phyloP scores from a whole-genome alignment of 768 basidiomycete species.

The Hericium coralloides region DNA sequence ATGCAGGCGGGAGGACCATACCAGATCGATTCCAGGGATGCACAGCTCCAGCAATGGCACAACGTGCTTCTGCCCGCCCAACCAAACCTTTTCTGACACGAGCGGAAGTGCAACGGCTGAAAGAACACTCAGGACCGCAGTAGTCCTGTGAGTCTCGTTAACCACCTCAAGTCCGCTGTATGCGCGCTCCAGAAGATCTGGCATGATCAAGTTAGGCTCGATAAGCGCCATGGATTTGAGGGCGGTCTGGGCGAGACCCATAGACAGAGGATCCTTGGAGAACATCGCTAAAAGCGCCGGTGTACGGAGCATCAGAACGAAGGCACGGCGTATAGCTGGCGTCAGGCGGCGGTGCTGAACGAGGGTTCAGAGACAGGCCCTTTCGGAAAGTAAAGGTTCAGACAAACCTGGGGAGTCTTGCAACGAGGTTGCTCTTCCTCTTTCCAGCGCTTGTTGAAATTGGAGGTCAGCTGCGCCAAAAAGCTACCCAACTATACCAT shows the following conservation, averaged over 20 bases:
- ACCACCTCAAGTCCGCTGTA: conserved; percentile 88
- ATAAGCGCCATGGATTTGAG: conserved; percentile 70
- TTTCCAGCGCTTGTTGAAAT: conserved; percentile 72
- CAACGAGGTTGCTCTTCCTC: conserved; percentile 74
- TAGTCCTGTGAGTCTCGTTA: conserved; percentile 93
- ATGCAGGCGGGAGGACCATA: conserved; percentile 24
- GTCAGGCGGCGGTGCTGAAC: conserved; percentile 69
- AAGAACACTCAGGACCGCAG: conserved; percentile 81
- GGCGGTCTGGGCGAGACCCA: conserved; percentile 72
- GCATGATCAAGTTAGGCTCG: conserved; percentile 83
- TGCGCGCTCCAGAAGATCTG: conserved; percentile 83
- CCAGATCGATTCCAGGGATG: conserved; percentile 87
- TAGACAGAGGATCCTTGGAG: conserved; percentile 74
- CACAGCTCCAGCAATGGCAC: conserved; percentile 82
- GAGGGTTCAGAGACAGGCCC: neutral
- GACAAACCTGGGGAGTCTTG: conserved; percentile 64
- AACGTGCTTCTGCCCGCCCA: conserved; percentile 82
- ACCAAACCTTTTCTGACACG: conserved; percentile 69
- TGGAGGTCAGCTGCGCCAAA: conserved; percentile 59
- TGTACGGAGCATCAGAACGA: conserved; percentile 75
- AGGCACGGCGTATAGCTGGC: conserved; percentile 66
- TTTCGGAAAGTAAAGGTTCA: conserved; percentile 1
- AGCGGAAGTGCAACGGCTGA: conserved; percentile 69
- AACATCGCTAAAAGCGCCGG: conserved; percentile 90
- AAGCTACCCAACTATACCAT: conserved; percentile 50